Evolutionary conservation across 2,329 filamentous ascomycete species (phyloP), one percentile per base, ranked within the genome.

Genomic region (Alternaria dauci): DNA sequence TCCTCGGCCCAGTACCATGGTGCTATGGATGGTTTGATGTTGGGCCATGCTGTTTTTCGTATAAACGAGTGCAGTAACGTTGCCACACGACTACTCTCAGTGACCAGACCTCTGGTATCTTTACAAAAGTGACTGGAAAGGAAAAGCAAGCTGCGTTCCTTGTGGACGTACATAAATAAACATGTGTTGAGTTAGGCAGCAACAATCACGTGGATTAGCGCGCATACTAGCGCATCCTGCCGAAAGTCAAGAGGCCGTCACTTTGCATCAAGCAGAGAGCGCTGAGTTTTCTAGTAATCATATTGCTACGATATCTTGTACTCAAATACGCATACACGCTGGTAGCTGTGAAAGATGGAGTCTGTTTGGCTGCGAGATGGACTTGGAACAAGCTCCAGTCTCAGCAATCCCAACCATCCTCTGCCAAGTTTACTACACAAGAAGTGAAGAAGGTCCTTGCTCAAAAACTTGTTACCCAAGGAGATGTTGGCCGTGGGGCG

Each of bases 361-460:
- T 39, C 12, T 20, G 18, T 43, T 32, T 42, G 14, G 11, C 44
- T 52, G 34, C 46, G 32, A 57, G 25, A 18, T 18, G 26, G 18
- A 53, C 18, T 46, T n/a, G 26, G 30, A 55, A 46, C 59, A 44
- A 36, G 42, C 44, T 54, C 56, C 38, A 18, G 56, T 43, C 20
- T 54, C 34, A 23, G 42, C 56, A 52, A 46, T 14, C 32, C 14
- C 12, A 28, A 23, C 16, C 38, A 47, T 42, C 34, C 30, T 56
- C 32, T 51, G 44, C 56, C 53, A 56, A 58, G 62, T 58, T 39
- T 63, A 61, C 59, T 68, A 59, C 62, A 69, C 58, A 65, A 55
- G 67, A 69, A 71, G 65, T 68, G 58, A 65, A 70, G 43, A 34
- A 47, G 18, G 41, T 48, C 43, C 52, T 38, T 41, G 36, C 36